Evolutionary conservation across 352 stramenopile species (phyloP).

Genomic region (Phytophthora cajani): DNA sequence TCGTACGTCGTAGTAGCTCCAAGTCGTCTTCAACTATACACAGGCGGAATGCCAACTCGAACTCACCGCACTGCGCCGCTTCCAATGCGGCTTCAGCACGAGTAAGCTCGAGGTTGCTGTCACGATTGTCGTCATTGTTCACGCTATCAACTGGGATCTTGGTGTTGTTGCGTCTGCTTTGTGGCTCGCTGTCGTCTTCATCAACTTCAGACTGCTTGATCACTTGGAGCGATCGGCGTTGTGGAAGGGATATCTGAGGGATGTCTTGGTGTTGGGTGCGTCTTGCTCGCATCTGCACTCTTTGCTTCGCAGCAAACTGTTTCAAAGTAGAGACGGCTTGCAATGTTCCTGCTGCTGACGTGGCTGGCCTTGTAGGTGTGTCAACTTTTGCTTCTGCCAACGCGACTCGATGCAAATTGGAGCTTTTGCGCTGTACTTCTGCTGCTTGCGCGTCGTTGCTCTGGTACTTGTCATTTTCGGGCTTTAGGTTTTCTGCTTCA

Average conservation of each 20-base stretch:
- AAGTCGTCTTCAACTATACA: conserved; percentile 64
- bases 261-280: conserved; percentile 18
- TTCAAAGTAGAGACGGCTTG: conserved; percentile 30
- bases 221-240: neutral
- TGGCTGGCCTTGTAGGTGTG: neutral
- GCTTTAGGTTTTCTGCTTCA: conserved; percentile 1
- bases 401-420: neutral
- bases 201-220: neutral
- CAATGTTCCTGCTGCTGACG: conserved; percentile 5
- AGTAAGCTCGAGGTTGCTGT: conserved; percentile 30
- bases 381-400: conserved; percentile 3
- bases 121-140: neutral
- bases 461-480: conserved; percentile 13
- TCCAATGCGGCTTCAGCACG: conserved; percentile 47
- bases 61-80: conserved; percentile 47
- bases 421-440: conserved; percentile 3
- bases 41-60: conserved; percentile 60
- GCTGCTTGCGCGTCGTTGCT: neutral
- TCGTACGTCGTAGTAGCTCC: conserved; percentile 45
- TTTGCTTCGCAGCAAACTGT: conserved; percentile 40
- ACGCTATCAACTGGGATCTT: conserved; percentile 12
- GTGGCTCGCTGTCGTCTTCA: neutral
- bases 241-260: conserved; percentile 24
- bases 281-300: conserved; percentile 13
- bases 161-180: conserved; percentile 12